phyloP scores from a whole-genome alignment of 805 yeast genomes.

The Candida tammaniensis region DNA sequence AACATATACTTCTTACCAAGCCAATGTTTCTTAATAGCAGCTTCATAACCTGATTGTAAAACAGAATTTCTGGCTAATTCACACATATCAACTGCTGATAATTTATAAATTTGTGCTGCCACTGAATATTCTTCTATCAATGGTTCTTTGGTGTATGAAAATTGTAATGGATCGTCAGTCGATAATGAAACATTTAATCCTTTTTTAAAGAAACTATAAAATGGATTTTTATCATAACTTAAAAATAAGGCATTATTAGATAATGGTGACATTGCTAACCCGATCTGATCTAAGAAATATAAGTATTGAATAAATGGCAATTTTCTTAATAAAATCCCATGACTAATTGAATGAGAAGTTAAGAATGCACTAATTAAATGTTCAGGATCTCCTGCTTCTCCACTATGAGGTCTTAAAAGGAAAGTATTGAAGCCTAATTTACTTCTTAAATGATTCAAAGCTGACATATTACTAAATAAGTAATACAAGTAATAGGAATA shows the following conservation, averaged over 20 bases:
- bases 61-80: conserved; percentile 94
- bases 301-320: conserved; percentile 93
- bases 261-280: conserved; percentile 97
- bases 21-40: conserved; percentile 86
- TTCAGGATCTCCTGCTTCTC: conserved; percentile 99
- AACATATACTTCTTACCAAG: conserved; percentile 62
- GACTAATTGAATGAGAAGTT: conserved; percentile 89
- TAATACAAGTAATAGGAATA: conserved; percentile 93
- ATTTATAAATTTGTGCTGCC: conserved; percentile 95
- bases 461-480: conserved; percentile 79
- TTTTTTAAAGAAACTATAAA: conserved; percentile 83
- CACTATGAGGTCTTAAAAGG: conserved; percentile 96
- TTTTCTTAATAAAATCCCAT: conserved; percentile 90
- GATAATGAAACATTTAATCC: conserved; percentile 94
- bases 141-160: conserved; percentile 95
- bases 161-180: conserved; percentile 97
- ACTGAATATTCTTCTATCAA: conserved; percentile 96
- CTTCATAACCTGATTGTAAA: conserved; percentile 91
- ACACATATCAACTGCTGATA: conserved; percentile 95
- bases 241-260: conserved; percentile 94
- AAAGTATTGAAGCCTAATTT: conserved; percentile 79
- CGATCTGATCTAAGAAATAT: conserved; percentile 91
- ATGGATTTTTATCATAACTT: conserved; percentile 96
- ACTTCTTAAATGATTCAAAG: conserved; percentile 81
- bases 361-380: conserved; percentile 88